These are phyloP conservation scores for Stagonosporopsis rhizophila DNA, from an alignment of 2,329 filamentous ascomycete species.

Conservation along the genomic window DNA sequence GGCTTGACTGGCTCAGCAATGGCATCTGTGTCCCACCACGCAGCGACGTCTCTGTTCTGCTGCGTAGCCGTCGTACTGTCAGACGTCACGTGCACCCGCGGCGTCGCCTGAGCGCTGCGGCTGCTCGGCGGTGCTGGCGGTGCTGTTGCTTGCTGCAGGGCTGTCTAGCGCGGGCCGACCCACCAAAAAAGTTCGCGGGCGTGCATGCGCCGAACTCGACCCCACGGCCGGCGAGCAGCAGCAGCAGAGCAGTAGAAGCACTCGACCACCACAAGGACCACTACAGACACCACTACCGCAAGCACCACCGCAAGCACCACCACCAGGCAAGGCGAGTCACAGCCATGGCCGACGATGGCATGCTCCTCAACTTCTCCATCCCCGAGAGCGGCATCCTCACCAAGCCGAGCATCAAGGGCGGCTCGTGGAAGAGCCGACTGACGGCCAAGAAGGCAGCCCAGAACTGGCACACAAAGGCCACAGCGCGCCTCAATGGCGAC, in stretches of 20 bases:
- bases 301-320: neutral
- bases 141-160: neutral
- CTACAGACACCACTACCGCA: neutral
- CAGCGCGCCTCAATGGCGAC: constrained; percentile 41
- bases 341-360: constrained; percentile 89
- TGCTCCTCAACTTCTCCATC: constrained; percentile 91
- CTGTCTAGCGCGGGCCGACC: neutral
- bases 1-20: neutral
- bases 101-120: constrained; percentile 3
- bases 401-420: constrained; percentile 77
- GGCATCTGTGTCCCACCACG: neutral
- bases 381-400: constrained; percentile 70
- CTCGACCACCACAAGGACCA: too few species aligned
- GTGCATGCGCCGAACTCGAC: too few species aligned
- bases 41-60: constrained; percentile 27
- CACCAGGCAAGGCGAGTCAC: constrained; percentile 3
- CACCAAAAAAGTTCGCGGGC: constrained; percentile 29
- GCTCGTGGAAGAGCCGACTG: constrained; percentile 89
- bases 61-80: constrained; percentile 14
- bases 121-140: too few species aligned
- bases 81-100: constrained; percentile 21
- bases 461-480: constrained; percentile 58
- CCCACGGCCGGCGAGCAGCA: neutral
- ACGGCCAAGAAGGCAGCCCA: constrained; percentile 75
- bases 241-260: too few species aligned